Base-by-base conservation (phyloP, 306 rosid species). In the Cicer yamashitae region DNA sequence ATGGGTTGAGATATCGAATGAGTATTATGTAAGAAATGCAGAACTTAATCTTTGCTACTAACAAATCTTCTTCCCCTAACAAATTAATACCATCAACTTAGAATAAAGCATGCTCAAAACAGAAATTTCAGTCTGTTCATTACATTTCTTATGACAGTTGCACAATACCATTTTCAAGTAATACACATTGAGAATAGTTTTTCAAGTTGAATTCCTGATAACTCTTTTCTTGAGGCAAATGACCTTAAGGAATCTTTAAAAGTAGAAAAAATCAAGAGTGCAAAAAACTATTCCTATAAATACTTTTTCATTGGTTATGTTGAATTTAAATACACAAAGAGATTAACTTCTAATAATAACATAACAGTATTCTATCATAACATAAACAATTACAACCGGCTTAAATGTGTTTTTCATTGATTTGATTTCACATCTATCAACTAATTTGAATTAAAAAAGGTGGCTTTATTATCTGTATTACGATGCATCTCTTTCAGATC, bases 361-460 rank as follows among this genome's bases (percentile, higher is more conserved):
- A 70, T 13, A 34, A 18, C 38, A 50, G 25, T 9, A 37, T 64
- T 64, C 6, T 30, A 53, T 64, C 43, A 72, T 18, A 65, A 72
- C 12, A 45, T 11, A 17, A 65, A 60, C 11, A 60, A 13, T 37
- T 67, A 46, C 54, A 73, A 34, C 10, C 4, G 10, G n/a, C 60
- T 53, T 54, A 37, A 39, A 13, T 53, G 5, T 47, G 44, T 47
- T 52, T 34, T 18, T 45, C 64, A 60, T 60, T 70, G 77, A 78
- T 70, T 78, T 78, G 77, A 70, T 71, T 53, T 62, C 15, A 52
- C 71, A 78, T 71, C 82, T 79, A 12, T 63, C 44, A 6, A 47
- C 68, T 50, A 30, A 71, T 41, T 73, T 25, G 40, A 79, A 53
- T 63, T 62, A 25, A 79, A 70, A 68, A 12, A 5, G 61, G 30